phyloP scores from a whole-genome alignment of 352 stramenopile species.

The Saprolegnia diclina region DNA sequence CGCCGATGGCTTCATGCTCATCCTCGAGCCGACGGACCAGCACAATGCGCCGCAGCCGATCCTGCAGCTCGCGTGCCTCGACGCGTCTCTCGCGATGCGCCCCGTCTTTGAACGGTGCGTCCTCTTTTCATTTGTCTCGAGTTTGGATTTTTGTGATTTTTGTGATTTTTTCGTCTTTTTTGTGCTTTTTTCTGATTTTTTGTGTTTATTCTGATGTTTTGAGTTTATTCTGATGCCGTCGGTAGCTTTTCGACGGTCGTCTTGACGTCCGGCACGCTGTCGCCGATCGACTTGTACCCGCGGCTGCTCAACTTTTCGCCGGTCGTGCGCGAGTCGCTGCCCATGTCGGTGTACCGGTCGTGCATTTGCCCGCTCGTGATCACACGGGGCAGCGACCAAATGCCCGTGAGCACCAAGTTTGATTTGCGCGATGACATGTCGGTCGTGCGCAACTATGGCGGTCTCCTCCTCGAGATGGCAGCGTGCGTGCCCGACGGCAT shows the following conservation, averaged over 20 bases:
- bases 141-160: no score
- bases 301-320: constrained; percentile 98
- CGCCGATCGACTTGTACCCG: constrained; percentile 98
- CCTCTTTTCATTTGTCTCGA: not conserved
- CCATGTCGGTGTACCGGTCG: constrained; percentile 97
- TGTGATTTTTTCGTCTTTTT: no score
- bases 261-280: constrained; percentile 94
- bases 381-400: constrained; percentile 95
- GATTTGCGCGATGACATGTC: constrained; percentile 80
- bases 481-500: constrained; percentile 95
- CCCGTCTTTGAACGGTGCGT: constrained; percentile 96
- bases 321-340: constrained; percentile 92
- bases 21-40: constrained; percentile 93
- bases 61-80: constrained; percentile 94
- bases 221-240: no score
- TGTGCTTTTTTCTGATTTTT: not conserved
- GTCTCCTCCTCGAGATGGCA: constrained; percentile 93
- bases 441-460: constrained; percentile 96
- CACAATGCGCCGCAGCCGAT: constrained; percentile 75
- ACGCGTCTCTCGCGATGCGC: constrained; percentile 96
- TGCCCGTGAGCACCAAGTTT: constrained; percentile 94
- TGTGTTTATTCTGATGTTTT: not conserved
- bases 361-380: constrained; percentile 98
- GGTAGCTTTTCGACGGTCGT: constrained; percentile 69
- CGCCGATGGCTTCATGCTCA: constrained; percentile 96